A percentile compares a stretch with the other conserved stretches of the same genome.
phyloP scores from a whole-genome alignment of 345 rosid species.

The Salix caprea region DNA sequence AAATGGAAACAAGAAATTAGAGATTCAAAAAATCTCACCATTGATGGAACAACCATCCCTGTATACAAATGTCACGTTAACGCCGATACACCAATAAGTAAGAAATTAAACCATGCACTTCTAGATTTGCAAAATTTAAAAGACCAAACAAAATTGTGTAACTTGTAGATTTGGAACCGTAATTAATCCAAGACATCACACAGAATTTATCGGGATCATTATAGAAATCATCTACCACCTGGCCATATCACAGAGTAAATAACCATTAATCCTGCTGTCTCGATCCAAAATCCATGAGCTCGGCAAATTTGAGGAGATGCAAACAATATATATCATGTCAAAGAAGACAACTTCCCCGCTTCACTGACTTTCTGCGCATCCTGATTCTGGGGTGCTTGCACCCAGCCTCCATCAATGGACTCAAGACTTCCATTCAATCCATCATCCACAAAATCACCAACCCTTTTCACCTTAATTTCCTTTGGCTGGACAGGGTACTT shows the following conservation, averaged over 20 bases:
- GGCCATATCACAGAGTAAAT: background rate
- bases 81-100: background rate
- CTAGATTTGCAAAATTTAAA: constrained; percentile 2
- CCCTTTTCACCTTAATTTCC: constrained; percentile 71
- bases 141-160: constrained; percentile 17
- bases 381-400: constrained; percentile 36
- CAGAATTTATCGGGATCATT: background rate
- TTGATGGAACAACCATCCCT: background rate
- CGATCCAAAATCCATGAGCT: constrained; percentile 3
- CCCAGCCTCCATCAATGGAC: constrained; percentile 75
- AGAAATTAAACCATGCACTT: background rate
- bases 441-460: constrained; percentile 84
- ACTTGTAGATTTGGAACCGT: background rate
- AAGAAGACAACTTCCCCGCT: constrained; percentile 12
- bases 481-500: constrained; percentile 74
- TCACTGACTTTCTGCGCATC: constrained; percentile 17
- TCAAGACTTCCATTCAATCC: constrained; percentile 70
- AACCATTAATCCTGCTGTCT: background rate
- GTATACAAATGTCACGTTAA: background rate
- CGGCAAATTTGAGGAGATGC: background rate
- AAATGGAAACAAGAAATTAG: background rate
- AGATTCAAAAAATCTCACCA: background rate
- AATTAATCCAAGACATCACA: constrained; percentile 1
- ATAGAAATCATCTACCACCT: background rate
- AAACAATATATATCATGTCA: constrained; percentile 1